These are phyloP conservation scores for Trichoderma sp. DNA, from an alignment of 2,329 filamentous ascomycete genomes.

Conservation along the genomic window DNA sequence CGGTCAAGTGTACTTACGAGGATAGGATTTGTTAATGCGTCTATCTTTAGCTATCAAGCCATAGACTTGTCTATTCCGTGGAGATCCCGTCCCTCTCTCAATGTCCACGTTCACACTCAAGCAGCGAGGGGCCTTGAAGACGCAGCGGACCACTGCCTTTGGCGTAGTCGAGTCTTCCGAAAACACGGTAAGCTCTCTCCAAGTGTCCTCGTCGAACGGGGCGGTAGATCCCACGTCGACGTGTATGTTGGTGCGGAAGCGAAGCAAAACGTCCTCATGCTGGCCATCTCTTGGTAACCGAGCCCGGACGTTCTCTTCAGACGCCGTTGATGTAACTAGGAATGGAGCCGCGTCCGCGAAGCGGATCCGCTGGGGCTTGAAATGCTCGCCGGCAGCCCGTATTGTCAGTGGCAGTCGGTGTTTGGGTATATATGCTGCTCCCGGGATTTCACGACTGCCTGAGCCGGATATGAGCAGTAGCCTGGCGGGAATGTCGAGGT, in stretches of 20 bases:
- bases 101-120: slow-evolving; percentile 32
- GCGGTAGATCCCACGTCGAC: slow-evolving; percentile 29
- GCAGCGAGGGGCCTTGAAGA: slow-evolving; percentile 32
- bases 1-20: slow-evolving; percentile 25
- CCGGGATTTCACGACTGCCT: slow-evolving; percentile 31
- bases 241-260: slow-evolving; percentile 32
- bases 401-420: slow-evolving; percentile 27
- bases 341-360: slow-evolving; percentile 33
- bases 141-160: slow-evolving; percentile 31
- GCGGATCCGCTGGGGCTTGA: slow-evolving; percentile 30
- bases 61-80: slow-evolving; percentile 30
- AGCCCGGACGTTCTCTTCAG: slow-evolving; percentile 29
- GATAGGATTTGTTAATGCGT: slow-evolving; percentile 31
- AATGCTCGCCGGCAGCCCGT: slow-evolving; percentile 22
- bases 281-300: slow-evolving; percentile 25
- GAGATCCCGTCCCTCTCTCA: slow-evolving; percentile 26
- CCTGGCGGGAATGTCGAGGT: slow-evolving; percentile 29
- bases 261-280: slow-evolving; percentile 30
- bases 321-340: slow-evolving; percentile 31
- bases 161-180: slow-evolving; percentile 16
- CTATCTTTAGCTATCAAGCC: slow-evolving; percentile 32
- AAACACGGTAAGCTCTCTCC: slow-evolving; percentile 30
- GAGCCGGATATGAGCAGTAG: slow-evolving; percentile 30
- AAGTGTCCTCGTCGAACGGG: slow-evolving; percentile 31
- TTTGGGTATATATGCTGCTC: slow-evolving; percentile 30